Evolutionary conservation across 2,329 filamentous ascomycete genomes (phyloP).

Genomic region (Diplodia mutila): DNA sequence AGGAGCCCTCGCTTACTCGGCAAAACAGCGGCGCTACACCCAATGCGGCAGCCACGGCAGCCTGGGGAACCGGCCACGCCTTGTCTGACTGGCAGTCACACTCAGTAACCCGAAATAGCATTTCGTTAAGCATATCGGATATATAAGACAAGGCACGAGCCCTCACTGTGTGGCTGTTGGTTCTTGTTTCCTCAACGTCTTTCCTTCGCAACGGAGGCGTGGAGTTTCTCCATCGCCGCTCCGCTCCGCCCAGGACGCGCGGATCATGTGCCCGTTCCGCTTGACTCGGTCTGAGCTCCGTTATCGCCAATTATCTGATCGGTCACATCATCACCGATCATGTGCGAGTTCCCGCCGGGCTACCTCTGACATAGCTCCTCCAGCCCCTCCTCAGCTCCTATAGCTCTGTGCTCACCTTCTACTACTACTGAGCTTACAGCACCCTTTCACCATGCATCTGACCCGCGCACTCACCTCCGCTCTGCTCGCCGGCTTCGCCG

Average conservation of each 20-base stretch:
- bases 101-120: background rate
- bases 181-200: background rate
- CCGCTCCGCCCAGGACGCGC: background rate
- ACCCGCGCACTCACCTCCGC: constrained; percentile 30
- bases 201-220: background rate
- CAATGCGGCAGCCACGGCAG: background rate
- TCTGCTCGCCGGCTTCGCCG: constrained; percentile 30
- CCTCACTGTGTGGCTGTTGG: background rate
- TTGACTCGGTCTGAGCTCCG: constrained; percentile 23
- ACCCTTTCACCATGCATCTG: constrained; percentile 17
- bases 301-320: constrained; percentile 25
- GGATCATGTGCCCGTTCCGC: constrained; percentile 3
- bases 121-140: background rate
- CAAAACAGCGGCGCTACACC: constrained; percentile 23
- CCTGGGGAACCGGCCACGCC: background rate
- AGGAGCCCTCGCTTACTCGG: constrained; percentile 22
- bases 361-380: background rate
- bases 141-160: background rate
- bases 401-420: background rate
- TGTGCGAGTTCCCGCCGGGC: constrained; percentile 15
- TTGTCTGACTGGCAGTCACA: background rate
- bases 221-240: background rate
- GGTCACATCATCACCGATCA: constrained; percentile 24
- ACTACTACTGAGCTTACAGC: background rate
- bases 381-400: background rate